Conservation (phyloP, 1,284 basidiomycete genomes). For the Cutaneotrichosporon sp. region DNA sequence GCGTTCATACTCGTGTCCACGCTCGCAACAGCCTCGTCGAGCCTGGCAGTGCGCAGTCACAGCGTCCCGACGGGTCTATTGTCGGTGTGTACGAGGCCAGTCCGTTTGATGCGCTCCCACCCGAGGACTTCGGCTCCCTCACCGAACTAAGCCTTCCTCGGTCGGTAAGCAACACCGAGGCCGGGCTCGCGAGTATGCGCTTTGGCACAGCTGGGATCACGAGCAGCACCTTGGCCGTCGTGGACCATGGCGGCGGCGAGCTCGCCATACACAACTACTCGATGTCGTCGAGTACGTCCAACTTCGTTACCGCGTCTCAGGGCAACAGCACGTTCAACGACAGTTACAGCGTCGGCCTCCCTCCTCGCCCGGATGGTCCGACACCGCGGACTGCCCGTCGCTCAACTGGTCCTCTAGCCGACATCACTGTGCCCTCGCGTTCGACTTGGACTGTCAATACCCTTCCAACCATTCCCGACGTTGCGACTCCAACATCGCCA, state of each 20-base stretch:
- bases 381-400: too few relatives aligned
- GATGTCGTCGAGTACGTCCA: not conserved
- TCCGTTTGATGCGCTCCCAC: slow-evolving; percentile 29
- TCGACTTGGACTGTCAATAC: not conserved
- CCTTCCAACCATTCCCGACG: not conserved
- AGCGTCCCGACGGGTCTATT: slow-evolving; percentile 1
- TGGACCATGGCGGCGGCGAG: not conserved
- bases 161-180: not conserved
- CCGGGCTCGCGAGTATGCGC: not conserved
- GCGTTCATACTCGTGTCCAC: too few relatives aligned
- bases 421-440: too few relatives aligned
- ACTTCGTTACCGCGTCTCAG: not conserved
- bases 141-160: not conserved
- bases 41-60: not conserved
- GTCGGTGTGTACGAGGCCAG: slow-evolving; percentile 19
- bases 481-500: not conserved
- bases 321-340: not conserved
- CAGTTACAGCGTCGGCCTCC: too few relatives aligned
- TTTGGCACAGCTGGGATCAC: not conserved
- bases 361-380: too few relatives aligned
- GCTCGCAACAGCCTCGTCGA: not conserved
- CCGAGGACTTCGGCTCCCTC: slow-evolving; percentile 31
- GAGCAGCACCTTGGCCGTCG: not conserved
- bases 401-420: too few relatives aligned
- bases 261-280: not conserved